Evolutionary conservation across 768 basidiomycete species (phyloP).

Genomic region (Rhizopogon vesiculosus): DNA sequence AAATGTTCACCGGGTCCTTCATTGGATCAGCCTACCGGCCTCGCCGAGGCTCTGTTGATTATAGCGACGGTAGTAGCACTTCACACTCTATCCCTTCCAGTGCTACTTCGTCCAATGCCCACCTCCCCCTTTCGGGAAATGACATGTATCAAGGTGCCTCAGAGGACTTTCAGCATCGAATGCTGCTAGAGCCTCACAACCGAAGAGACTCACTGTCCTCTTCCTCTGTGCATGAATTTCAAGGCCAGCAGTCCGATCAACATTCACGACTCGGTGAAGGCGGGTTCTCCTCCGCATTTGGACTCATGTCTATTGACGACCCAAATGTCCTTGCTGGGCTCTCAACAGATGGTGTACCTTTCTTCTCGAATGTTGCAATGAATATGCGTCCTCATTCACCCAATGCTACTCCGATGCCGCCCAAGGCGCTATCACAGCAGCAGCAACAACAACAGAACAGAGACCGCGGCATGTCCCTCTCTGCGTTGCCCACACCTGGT

Average conservation of each 20-base stretch:
- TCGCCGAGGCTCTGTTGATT: constrained; percentile 31
- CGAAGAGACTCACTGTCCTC: constrained; percentile 14
- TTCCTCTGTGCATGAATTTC: constrained; percentile 2
- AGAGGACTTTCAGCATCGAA: constrained; percentile 22
- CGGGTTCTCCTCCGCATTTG: constrained; percentile 61
- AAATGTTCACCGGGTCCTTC: constrained; percentile 13
- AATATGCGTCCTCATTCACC: constrained; percentile 32
- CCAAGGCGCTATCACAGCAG: constrained; percentile 16
- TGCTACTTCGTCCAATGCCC: constrained; percentile 47
- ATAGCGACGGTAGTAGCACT: constrained; percentile 41
- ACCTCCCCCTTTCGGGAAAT: constrained; percentile 37
- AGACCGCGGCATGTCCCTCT: constrained; percentile 21
- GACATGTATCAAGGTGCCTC: constrained; percentile 23
- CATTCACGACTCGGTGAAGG: constrained; percentile 25
- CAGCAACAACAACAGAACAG: constrained; percentile 11
- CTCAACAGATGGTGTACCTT: constrained; percentile 52
- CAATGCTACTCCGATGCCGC: constrained; percentile 45
- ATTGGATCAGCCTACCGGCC: constrained; percentile 24
- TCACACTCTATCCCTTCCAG: constrained; percentile 47
- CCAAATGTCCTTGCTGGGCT: constrained; percentile 62
- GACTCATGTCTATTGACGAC: constrained; percentile 74
- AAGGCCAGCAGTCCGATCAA: constrained; percentile 8
- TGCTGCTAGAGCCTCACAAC: constrained; percentile 8
- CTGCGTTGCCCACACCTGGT: constrained; percentile 28
- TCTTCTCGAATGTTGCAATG: constrained; percentile 42